A percentile compares a stretch with the other conserved stretches of the same genome.
Evolutionary conservation across 176 grass and related monocot genomes (phyloP).

Genomic region (Stipa capillata): DNA sequence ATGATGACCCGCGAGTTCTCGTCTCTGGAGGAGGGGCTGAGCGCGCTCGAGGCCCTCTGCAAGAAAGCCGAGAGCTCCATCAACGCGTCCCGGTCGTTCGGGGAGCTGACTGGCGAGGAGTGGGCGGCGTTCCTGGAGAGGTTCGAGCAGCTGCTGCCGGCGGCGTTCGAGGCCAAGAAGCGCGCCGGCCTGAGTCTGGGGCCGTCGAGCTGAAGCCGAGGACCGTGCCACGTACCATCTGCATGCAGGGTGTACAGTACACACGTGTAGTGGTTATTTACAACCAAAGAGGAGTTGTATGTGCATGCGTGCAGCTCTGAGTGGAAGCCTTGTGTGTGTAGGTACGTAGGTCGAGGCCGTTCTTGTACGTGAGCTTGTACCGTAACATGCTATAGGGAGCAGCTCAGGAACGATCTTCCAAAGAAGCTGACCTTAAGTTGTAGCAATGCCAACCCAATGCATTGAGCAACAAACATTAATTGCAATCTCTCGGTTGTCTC

Average conservation of each 20-base stretch:
- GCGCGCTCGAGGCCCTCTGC: conserved; percentile 64
- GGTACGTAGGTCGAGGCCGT: background rate
- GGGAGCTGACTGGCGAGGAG: conserved; percentile 49
- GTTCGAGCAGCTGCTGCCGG: conserved; percentile 67
- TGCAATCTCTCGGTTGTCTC: background rate
- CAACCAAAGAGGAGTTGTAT: background rate
- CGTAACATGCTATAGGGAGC: conserved; percentile 18
- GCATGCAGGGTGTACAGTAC: background rate
- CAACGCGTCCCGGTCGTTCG: conserved; percentile 46
- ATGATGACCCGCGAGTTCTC: conserved; percentile 79
- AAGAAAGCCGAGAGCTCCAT: conserved; percentile 33
- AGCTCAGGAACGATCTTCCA: conserved; percentile 14
- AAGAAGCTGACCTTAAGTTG: conserved; percentile 6
- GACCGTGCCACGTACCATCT: background rate
- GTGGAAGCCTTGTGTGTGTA: background rate
- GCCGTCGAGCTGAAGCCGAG: background rate
- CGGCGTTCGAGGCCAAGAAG: conserved; percentile 55
- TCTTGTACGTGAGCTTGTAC: conserved; percentile 8
- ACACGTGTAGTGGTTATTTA: background rate
- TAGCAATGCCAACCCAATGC: background rate
- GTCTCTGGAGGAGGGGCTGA: conserved; percentile 43
- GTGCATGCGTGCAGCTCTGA: background rate
- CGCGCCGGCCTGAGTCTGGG: conserved; percentile 10
- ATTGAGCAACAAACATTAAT: background rate
- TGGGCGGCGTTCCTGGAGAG: conserved; percentile 67